Conservation (phyloP, 2,329 filamentous ascomycete species). For the Dothideomycetidae sp. region DNA sequence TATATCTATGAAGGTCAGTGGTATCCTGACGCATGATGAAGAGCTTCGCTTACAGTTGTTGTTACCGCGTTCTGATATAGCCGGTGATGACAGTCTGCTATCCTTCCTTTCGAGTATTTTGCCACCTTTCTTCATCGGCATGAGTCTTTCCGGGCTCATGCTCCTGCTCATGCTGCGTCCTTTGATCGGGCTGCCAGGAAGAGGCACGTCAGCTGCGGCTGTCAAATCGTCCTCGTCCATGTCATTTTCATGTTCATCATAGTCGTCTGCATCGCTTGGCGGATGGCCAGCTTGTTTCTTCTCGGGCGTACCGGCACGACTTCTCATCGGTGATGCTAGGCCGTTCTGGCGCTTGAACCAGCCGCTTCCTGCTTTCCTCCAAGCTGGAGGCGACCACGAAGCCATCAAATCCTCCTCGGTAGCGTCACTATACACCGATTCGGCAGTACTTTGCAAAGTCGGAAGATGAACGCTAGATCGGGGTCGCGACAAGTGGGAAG, state of each 20-base stretch:
- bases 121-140: conserved; percentile 9
- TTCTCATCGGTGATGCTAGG: conserved; percentile 13
- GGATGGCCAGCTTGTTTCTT: conserved; percentile 23
- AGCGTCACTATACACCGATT: conserved; percentile 33
- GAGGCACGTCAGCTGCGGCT: conserved; percentile 32
- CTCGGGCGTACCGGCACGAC: conserved; percentile 40
- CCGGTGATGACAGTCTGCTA: conserved; percentile 7
- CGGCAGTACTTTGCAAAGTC: conserved; percentile 12
- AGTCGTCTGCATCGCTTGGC: too few species aligned
- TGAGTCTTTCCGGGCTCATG: conserved; percentile 11
- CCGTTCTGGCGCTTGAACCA: conserved; percentile 38
- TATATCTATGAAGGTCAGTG: conserved; percentile 54
- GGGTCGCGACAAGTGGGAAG: conserved; percentile 40
- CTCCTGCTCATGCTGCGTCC: conserved; percentile 22
- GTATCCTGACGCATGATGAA: neutral
- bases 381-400: conserved; percentile 53
- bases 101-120: conserved; percentile 7
- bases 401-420: conserved; percentile 33
- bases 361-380: conserved; percentile 44
- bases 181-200: conserved; percentile 40
- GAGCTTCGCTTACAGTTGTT: conserved; percentile 23
- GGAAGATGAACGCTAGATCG: conserved; percentile 46
- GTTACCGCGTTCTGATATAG: conserved; percentile 11
- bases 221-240: conserved; percentile 34
- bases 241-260: conserved; percentile 35